Evolutionary conservation across 805 yeast species (phyloP).

Genomic region (Saturnispora sanitii): DNA sequence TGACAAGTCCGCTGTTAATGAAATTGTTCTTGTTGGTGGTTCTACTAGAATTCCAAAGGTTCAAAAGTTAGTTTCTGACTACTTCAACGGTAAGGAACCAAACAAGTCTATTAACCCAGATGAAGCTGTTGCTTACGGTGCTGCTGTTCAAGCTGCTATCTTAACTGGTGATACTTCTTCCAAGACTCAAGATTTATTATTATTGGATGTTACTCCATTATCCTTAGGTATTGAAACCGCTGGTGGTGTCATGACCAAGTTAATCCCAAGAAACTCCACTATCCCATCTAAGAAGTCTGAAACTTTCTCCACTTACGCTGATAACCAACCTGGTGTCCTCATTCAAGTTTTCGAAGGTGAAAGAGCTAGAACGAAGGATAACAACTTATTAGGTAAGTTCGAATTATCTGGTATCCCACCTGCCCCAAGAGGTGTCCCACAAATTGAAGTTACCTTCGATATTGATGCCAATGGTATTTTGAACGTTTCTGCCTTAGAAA

Average conservation of each 20-base stretch:
- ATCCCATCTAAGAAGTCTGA: conserved; percentile 71
- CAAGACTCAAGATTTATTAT: conserved; percentile 88
- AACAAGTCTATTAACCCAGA: conserved; percentile 95
- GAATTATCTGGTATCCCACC: conserved; percentile 63
- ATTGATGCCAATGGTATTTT: conserved; percentile 74
- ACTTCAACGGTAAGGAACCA: conserved; percentile 96
- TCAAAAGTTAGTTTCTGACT: conserved; percentile 90
- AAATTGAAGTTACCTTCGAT: conserved; percentile 65
- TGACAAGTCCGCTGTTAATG: conserved; percentile 84
- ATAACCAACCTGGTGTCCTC: conserved; percentile 77
- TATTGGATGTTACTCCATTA: conserved; percentile 93
- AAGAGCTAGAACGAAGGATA: conserved; percentile 66
- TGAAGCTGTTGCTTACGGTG: conserved; percentile 99
- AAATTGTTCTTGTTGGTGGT: conserved; percentile 95
- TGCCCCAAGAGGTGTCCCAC: conserved; percentile 73
- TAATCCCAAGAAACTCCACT: conserved; percentile 68
- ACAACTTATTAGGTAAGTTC: conserved; percentile 68
- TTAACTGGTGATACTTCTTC: conserved; percentile 93
- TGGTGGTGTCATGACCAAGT: conserved; percentile 74
- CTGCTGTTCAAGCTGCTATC: conserved; percentile 97
- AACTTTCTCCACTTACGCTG: conserved; percentile 71
- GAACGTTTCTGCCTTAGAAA: conserved; percentile 49
- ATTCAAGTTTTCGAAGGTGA: conserved; percentile 77
- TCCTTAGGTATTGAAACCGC: conserved; percentile 78
- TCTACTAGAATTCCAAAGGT: conserved; percentile 97